phyloP scores from a whole-genome alignment of 2,329 filamentous ascomycete genomes.

The Aspergillus fumigatus region DNA sequence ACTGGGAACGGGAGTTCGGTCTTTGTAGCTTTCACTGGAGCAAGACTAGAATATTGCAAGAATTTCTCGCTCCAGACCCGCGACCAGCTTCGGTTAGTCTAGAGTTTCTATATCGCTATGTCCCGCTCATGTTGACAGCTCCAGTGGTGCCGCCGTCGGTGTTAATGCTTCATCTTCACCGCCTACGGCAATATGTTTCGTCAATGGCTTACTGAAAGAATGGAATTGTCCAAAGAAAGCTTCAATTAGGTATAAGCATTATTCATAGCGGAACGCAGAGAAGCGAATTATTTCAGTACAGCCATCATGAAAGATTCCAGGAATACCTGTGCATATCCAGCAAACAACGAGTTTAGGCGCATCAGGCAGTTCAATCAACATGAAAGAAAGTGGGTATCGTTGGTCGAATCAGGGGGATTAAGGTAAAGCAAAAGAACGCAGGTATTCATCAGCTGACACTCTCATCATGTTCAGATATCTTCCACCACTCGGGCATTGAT shows the following conservation, averaged over 20 bases:
- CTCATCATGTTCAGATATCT: conserved; percentile 61
- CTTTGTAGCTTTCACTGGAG: neutral
- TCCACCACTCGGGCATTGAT: conserved; percentile 79
- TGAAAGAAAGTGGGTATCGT: conserved; percentile 33
- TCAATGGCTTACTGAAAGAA: neutral
- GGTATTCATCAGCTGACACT: neutral
- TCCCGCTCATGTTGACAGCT: neutral
- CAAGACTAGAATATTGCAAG: neutral
- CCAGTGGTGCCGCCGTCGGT: neutral
- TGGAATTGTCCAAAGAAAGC: neutral
- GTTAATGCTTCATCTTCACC: neutral
- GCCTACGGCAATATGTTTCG: neutral
- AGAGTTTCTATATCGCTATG: neutral
- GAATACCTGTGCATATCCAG: neutral
- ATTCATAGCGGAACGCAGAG: neutral
- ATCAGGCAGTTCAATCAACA: neutral
- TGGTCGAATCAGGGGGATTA: conserved; percentile 9
- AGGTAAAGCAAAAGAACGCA: conserved; percentile 6
- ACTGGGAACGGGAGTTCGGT: neutral
- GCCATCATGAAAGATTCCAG: neutral
- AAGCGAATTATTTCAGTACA: too few species aligned
- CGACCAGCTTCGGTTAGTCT: neutral
- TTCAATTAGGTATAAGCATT: neutral
- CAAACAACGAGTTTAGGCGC: neutral
- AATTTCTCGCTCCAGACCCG: neutral